Percentiles rank a stretch among this genome's conserved stretches.
Evolutionary conservation across 2,329 filamentous ascomycete genomes (phyloP).

Genomic region (Xylariaceae sp.): DNA sequence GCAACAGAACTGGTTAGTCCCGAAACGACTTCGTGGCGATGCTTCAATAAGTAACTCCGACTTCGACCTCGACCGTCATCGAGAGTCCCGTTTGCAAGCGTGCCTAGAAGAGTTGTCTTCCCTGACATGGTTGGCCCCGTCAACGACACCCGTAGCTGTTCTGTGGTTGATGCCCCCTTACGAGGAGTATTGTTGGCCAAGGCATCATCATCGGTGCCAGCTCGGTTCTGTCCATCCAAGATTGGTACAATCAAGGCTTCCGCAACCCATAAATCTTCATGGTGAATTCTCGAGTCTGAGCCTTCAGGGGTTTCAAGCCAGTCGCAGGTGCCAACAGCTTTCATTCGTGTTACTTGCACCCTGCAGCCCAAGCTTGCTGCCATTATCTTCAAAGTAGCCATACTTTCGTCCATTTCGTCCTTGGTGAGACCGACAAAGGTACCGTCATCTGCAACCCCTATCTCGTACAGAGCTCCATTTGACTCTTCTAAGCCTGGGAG

Average conservation of each 20-base stretch:
- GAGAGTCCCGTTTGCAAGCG: conserved; percentile 76
- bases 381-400: conserved; percentile 82
- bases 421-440: conserved; percentile 81
- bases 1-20: conserved; percentile 92
- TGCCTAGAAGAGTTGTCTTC: conserved; percentile 87
- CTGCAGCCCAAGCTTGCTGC: conserved; percentile 84
- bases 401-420: conserved; percentile 88
- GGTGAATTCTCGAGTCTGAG: conserved; percentile 25
- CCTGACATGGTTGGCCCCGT: conserved; percentile 86
- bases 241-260: conserved; percentile 84
- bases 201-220: conserved; percentile 21
- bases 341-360: conserved; percentile 74
- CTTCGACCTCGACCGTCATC: conserved; percentile 93
- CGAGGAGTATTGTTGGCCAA: conserved; percentile 29
- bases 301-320: conserved; percentile 50
- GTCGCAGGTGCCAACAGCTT: conserved; percentile 81
- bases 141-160: conserved; percentile 81
- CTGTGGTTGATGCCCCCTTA: conserved; percentile 49
- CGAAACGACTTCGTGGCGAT: conserved; percentile 86
- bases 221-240: conserved; percentile 39
- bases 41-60: conserved; percentile 79
- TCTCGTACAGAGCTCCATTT: conserved; percentile 89
- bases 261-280: conserved; percentile 71
- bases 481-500: conserved; percentile 86
- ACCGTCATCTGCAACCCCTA: conserved; percentile 92